Base-by-base conservation (phyloP, 176 grass and related monocot species). In the Aegilops longissima region DNA sequence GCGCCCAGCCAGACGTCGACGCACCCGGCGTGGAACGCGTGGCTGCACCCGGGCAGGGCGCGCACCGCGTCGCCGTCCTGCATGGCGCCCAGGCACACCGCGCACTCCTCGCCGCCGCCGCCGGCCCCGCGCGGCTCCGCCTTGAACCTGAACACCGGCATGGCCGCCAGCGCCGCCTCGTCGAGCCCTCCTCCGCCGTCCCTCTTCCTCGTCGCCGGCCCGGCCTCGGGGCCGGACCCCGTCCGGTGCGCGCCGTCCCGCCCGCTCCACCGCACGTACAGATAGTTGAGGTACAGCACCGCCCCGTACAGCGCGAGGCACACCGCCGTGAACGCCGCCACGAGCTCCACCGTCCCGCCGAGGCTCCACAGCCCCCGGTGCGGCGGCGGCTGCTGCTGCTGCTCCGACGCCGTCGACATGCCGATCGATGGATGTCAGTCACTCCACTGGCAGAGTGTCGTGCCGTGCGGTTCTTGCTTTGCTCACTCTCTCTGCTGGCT, bases 61-160 rank as follows among this genome's bases (percentile, higher is more conserved):
- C 90, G 86, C 90, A 91, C 86, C 17, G 82, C 90, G 42, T 91
- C 90, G 4, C 90, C 90, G 64, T 91, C 90, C 90, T 88, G 90
- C 86, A 91, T 85, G 70, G 52, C 82, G 86, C 78, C 64, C 82
- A 91, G 90, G 86, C 90, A 91, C 78, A 91, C 86, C 33, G 78
- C 82, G 82, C 90, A 91, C 72, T 88, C 89, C 84, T 76, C 56
- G 9, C 56, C 18, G 62, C 44, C 18, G 5, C 56, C 18, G 62
- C 12, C 44, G 12, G 0, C 45, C 12, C 38, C 66, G 78, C 33
- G 39, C 42, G 86, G 6, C 12, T 5, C 80, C 51, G 63, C 77
- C 63, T 82, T 82, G 86, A 85, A 91, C 24, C 49, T 51, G 82
- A 85, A 39, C 86, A 87, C 77, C 31, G 86, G 90, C 31, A 91